Evolutionary conservation across 2,329 filamentous ascomycete species (phyloP).

Genomic region (Diaporthe aspalathi): DNA sequence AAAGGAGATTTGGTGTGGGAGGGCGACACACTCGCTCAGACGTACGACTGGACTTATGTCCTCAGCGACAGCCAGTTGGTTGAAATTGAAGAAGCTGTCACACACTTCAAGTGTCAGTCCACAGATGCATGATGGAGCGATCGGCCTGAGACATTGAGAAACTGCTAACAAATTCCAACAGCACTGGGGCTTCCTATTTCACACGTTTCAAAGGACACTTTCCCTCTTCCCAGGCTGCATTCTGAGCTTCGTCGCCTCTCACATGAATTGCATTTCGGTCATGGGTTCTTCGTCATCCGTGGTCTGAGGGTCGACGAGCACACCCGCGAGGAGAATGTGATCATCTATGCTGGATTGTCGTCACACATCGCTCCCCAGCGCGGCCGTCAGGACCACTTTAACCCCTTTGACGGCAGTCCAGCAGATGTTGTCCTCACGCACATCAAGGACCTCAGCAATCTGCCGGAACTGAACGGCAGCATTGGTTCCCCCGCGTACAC

Average conservation of each 20-base stretch:
- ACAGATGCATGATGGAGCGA: neutral
- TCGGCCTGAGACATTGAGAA: neutral
- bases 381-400: constrained; percentile 62
- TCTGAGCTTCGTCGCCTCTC: constrained; percentile 62
- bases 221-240: constrained; percentile 66
- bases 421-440: constrained; percentile 68
- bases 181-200: constrained; percentile 53
- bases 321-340: constrained; percentile 66
- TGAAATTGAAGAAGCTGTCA: constrained; percentile 59
- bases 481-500: constrained; percentile 71
- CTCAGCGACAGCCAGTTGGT: constrained; percentile 58
- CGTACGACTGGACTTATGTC: constrained; percentile 65
- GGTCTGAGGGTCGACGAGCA: constrained; percentile 66
- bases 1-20: constrained; percentile 68
- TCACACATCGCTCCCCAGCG: constrained; percentile 67
- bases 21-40: constrained; percentile 57
- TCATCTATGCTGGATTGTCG: constrained; percentile 70
- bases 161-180: constrained; percentile 38
- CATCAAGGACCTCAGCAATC: constrained; percentile 68
- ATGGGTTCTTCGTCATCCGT: constrained; percentile 71
- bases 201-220: constrained; percentile 61
- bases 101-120: constrained; percentile 55
- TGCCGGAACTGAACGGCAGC: constrained; percentile 48
- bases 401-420: constrained; percentile 53
- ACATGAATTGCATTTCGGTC: constrained; percentile 65